Evolutionary conservation across 2,329 filamentous ascomycete genomes (phyloP).

Genomic region (Penicillium aurantiogriseum): DNA sequence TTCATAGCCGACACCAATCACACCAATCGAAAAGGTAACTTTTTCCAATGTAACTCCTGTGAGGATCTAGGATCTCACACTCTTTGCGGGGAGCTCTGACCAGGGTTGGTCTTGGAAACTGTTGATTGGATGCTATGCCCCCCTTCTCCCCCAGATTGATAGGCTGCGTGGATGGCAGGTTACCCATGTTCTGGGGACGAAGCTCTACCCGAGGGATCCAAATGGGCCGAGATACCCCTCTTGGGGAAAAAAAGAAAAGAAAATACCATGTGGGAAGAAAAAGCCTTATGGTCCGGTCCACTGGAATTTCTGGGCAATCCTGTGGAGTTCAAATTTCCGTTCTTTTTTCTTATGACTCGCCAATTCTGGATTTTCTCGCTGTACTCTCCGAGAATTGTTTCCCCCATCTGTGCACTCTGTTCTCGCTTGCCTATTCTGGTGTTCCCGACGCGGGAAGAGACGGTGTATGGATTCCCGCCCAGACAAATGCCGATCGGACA

Average conservation of each 20-base stretch:
- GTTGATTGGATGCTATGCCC: not conserved
- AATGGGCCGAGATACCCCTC: not conserved
- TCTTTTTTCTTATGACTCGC: not conserved
- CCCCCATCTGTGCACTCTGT: not conserved
- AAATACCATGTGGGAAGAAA: not conserved
- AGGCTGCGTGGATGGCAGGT: constrained; percentile 2
- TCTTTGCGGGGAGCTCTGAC: constrained; percentile 11
- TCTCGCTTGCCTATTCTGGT: constrained; percentile 21
- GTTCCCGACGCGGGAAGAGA: constrained; percentile 21
- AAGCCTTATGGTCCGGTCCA: constrained; percentile 8
- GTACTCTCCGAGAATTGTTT: constrained; percentile 4
- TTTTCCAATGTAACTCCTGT: constrained; percentile 4
- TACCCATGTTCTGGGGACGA: constrained; percentile 5
- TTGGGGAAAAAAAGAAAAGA: too few relatives aligned
- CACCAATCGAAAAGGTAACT: not conserved
- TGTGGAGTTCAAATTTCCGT: not conserved
- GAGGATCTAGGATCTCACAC: constrained; percentile 11
- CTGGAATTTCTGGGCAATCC: not conserved
- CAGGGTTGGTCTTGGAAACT: not conserved
- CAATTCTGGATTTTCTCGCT: not conserved
- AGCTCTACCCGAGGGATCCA: constrained; percentile 10
- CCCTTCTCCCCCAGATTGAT: constrained; percentile 4
- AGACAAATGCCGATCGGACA: constrained; percentile 24
- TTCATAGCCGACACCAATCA: constrained; percentile 4
- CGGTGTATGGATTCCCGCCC: constrained; percentile 16